These are phyloP conservation scores for Pseudogymnoascus sp. DNA, from an alignment of 2,329 filamentous ascomycete genomes.

Conservation along the genomic window DNA sequence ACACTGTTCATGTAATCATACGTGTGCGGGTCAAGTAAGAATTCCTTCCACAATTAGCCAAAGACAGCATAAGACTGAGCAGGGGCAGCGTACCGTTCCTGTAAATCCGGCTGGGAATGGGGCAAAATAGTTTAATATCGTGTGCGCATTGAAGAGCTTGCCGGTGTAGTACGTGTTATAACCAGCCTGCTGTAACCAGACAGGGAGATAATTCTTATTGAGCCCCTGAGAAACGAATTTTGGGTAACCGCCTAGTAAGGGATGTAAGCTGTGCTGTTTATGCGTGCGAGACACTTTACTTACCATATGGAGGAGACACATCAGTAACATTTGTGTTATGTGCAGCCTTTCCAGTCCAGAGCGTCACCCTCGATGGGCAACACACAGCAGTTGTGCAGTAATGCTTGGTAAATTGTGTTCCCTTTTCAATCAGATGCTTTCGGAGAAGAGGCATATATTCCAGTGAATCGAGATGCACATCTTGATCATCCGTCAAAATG, in stretches of 20 bases:
- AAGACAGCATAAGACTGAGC: conserved; percentile 42
- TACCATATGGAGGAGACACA: conserved; percentile 41
- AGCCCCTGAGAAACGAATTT: conserved; percentile 59
- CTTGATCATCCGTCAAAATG: conserved; percentile 59
- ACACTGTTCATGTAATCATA: conserved; percentile 61
- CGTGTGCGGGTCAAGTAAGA: conserved; percentile 58
- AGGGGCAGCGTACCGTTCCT: conserved; percentile 27
- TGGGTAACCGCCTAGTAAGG: conserved; percentile 45
- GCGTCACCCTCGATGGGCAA: conserved; percentile 53
- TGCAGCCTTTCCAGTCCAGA: conserved; percentile 54
- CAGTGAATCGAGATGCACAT: conserved; percentile 51
- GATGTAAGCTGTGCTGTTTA: conserved; percentile 26
- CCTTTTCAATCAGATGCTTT: conserved; percentile 47
- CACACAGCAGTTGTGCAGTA: conserved; percentile 55
- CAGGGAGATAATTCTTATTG: conserved; percentile 59
- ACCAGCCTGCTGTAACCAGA: conserved; percentile 62
- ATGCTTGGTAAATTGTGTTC: conserved; percentile 48
- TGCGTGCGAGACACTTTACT: conserved; percentile 6
- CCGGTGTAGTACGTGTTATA: conserved; percentile 67
- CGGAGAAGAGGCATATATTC: conserved; percentile 49
- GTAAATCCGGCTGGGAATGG: conserved; percentile 53
- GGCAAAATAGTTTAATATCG: conserved; percentile 50
- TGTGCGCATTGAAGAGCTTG: conserved; percentile 63
- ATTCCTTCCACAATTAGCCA: conserved; percentile 37
- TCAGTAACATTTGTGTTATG: conserved; percentile 57